phyloP scores from a whole-genome alignment of 257 asterid genomes.

The Nicotiana noctiflora region DNA sequence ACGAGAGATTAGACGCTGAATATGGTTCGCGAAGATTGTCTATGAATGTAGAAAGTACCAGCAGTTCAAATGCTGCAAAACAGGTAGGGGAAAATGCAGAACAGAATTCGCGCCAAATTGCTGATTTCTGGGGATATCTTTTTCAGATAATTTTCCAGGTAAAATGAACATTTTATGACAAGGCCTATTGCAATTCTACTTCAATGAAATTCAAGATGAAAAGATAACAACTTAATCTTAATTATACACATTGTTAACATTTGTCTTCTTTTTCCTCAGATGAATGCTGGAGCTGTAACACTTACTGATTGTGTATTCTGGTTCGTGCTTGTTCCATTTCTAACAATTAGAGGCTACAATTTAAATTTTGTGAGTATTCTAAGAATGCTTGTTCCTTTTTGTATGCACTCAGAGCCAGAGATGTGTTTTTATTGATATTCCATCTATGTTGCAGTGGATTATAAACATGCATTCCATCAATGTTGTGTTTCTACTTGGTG shows the following conservation, averaged over 20 bases:
- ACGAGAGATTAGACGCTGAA: slow-evolving; percentile 28
- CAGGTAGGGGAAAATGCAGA: slow-evolving; percentile 20
- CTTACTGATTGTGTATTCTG: slow-evolving; percentile 84
- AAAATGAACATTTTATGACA: neutral
- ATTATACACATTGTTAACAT: neutral
- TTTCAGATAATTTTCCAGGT: slow-evolving; percentile 94
- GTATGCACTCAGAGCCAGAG: neutral
- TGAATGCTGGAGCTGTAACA: slow-evolving; percentile 93
- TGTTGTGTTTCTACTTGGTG: slow-evolving; percentile 76
- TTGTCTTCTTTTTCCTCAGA: slow-evolving; percentile 23
- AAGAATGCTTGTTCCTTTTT: too few species aligned
- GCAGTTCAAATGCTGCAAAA: neutral
- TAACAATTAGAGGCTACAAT: slow-evolving; percentile 64
- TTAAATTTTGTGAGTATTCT: slow-evolving; percentile 65
- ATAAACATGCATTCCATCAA: slow-evolving; percentile 89
- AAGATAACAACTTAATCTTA: neutral
- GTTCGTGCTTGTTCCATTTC: slow-evolving; percentile 87
- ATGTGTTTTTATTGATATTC: neutral
- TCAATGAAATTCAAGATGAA: neutral
- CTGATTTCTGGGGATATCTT: slow-evolving; percentile 63
- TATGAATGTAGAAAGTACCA: slow-evolving; percentile 10
- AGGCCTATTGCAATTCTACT: neutral
- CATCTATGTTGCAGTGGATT: slow-evolving; percentile 49
- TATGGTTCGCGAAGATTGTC: slow-evolving; percentile 26
- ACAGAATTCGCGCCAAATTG: slow-evolving; percentile 26